Percentiles rank a stretch among this genome's conserved stretches.
phyloP scores from a whole-genome alignment of 345 rosid genomes.

The Hibiscus syriacus region DNA sequence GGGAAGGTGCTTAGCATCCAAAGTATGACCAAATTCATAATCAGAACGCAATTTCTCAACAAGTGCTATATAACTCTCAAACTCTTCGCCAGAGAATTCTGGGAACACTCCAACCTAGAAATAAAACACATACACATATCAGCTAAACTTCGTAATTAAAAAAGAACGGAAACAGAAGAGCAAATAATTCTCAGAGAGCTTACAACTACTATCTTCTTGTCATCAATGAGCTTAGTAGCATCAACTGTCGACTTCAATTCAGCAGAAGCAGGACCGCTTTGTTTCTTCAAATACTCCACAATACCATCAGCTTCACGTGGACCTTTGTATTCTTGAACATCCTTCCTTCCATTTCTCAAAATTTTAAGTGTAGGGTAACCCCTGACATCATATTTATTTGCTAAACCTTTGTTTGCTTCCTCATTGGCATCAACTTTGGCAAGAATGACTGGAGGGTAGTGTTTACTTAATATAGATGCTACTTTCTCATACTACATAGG shows the following conservation, averaged over 20 bases:
- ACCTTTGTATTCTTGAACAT: constrained; percentile 79
- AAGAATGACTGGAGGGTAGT: constrained; percentile 50
- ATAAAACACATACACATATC: not conserved
- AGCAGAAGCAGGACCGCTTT: constrained; percentile 85
- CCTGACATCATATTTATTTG: constrained; percentile 46
- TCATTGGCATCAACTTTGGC: constrained; percentile 93
- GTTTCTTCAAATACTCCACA: constrained; percentile 69
- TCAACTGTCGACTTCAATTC: constrained; percentile 61
- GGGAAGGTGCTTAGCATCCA: constrained; percentile 83
- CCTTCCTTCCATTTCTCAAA: constrained; percentile 75
- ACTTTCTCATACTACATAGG: constrained; percentile 80
- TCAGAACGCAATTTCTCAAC: constrained; percentile 86
- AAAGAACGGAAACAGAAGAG: not conserved
- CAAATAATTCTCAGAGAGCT: constrained; percentile 17
- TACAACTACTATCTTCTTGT: constrained; percentile 63
- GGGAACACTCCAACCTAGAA: constrained; percentile 90
- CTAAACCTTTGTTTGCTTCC: constrained; percentile 56
- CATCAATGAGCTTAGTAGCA: constrained; percentile 51
- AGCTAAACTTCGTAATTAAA: not conserved
- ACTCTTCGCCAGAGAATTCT: constrained; percentile 79
- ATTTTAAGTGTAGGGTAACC: constrained; percentile 93
- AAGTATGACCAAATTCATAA: constrained; percentile 79
- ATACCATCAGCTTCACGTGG: constrained; percentile 96
- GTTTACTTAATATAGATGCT: constrained; percentile 66
- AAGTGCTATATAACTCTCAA: constrained; percentile 52